A percentile compares a stretch with the other conserved stretches of the same genome.
Conservation (phyloP, 306 rosid species). For the Boehmeria nivea region DNA sequence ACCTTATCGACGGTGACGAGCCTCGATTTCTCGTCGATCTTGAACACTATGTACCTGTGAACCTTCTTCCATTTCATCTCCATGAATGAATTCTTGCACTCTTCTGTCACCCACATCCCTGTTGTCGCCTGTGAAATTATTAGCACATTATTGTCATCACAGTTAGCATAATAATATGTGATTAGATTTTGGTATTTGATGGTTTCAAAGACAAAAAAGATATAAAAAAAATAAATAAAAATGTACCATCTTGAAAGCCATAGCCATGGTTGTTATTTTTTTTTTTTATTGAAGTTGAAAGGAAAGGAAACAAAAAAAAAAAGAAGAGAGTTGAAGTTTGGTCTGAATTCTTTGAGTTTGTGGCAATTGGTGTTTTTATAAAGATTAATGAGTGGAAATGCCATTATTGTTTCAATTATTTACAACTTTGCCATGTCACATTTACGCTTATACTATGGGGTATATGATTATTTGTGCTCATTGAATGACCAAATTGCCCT, state of each 20-base stretch:
- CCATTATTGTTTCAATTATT: slow-evolving; percentile 13
- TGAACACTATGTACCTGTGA: slow-evolving; percentile 82
- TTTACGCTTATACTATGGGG: too few species aligned
- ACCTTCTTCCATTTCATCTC: slow-evolving; percentile 99
- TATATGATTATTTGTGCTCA: background rate
- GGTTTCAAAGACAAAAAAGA: too few species aligned
- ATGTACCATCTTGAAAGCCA: slow-evolving; percentile 98
- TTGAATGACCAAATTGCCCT: slow-evolving; percentile 26
- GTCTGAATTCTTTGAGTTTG: slow-evolving; percentile 11
- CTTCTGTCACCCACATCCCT: slow-evolving; percentile 99
- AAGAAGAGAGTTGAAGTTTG: slow-evolving; percentile 7
- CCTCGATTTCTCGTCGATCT: slow-evolving; percentile 84
- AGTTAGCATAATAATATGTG: too few species aligned
- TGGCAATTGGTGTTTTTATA: slow-evolving; percentile 19
- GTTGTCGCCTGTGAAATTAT: slow-evolving; percentile 65
- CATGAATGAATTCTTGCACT: slow-evolving; percentile 94
- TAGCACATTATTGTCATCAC: background rate
- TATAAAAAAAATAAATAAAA: background rate
- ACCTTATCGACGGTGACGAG: slow-evolving; percentile 91
- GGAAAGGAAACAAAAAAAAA: background rate
- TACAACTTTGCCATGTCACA: slow-evolving; percentile 29
- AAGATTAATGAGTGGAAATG: slow-evolving; percentile 16
- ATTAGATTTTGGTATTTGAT: too few species aligned
- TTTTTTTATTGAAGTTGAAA: background rate
- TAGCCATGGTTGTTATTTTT: slow-evolving; percentile 63